A percentile compares a stretch with the other conserved stretches of the same genome.
phyloP scores from a whole-genome alignment of 1,284 basidiomycete genomes.

The Peniophora sp. region DNA sequence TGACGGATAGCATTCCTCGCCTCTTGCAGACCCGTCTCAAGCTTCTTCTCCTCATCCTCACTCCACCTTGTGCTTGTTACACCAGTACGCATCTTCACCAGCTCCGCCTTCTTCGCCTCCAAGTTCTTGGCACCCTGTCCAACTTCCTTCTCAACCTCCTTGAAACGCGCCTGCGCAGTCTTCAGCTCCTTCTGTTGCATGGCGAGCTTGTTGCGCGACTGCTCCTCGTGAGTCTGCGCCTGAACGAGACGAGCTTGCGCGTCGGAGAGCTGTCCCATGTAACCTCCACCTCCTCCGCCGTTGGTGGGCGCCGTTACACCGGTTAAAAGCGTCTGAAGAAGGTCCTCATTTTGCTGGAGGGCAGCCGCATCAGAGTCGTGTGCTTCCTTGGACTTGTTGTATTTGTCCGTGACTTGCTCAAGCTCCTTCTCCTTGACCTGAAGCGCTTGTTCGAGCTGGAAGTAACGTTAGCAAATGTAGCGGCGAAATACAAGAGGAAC shows the following conservation, averaged over 20 bases:
- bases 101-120: slow-evolving; percentile 50
- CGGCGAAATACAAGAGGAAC: background rate
- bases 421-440: slow-evolving; percentile 54
- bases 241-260: slow-evolving; percentile 74
- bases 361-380: slow-evolving; percentile 60
- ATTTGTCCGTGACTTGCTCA: slow-evolving; percentile 49
- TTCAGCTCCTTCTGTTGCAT: slow-evolving; percentile 82
- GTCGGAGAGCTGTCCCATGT: slow-evolving; percentile 94
- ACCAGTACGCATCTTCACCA: slow-evolving; percentile 48
- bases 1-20: slow-evolving; percentile 52
- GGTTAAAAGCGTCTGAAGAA: slow-evolving; percentile 93
- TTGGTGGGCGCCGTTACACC: slow-evolving; percentile 69
- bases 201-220: slow-evolving; percentile 70
- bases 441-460: slow-evolving; percentile 50
- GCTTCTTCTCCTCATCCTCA: slow-evolving; percentile 63
- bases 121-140: slow-evolving; percentile 71
- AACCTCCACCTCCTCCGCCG: slow-evolving; percentile 73
- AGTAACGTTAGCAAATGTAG: slow-evolving; percentile 1
- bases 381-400: slow-evolving; percentile 66
- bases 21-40: slow-evolving; percentile 49
- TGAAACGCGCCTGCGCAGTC: slow-evolving; percentile 72
- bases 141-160: slow-evolving; percentile 80
- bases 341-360: slow-evolving; percentile 77
- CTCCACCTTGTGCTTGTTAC: slow-evolving; percentile 74
- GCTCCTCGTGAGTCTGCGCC: slow-evolving; percentile 81